Evolutionary conservation across 495 filamentous ascomycete species (phyloP).

Genomic region (Letharia columbiana): DNA sequence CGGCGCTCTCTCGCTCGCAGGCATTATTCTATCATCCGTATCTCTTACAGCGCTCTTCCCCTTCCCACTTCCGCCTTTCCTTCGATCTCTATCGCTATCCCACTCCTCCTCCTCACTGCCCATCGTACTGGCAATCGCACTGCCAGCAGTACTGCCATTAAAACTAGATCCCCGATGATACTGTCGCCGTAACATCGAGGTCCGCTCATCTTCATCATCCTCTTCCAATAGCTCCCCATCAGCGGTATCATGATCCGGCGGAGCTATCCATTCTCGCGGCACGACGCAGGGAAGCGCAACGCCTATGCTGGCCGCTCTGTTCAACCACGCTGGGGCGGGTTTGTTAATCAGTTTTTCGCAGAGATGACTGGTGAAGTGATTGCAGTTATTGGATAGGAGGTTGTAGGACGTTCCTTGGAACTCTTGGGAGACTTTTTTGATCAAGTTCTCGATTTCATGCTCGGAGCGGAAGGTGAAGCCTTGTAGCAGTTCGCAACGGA

Average conservation of each 20-base stretch:
- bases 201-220: conserved; percentile 42
- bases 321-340: conserved; percentile 60
- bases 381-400: conserved; percentile 70
- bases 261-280: conserved; percentile 67
- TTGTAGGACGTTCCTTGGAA: conserved; percentile 68
- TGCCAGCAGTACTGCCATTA: conserved; percentile 2
- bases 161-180: conserved; percentile 21
- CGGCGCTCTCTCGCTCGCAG: conserved; percentile 37
- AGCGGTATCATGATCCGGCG: conserved; percentile 62
- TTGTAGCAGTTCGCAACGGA: conserved; percentile 58
- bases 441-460: conserved; percentile 56
- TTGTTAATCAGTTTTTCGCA: conserved; percentile 55
- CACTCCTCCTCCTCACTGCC: conserved; percentile 23
- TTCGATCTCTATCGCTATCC: conserved; percentile 28
- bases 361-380: conserved; percentile 68
- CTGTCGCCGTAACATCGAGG: conserved; percentile 43
- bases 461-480: conserved; percentile 58
- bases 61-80: conserved; percentile 27
- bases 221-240: conserved; percentile 60
- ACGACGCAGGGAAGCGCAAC: conserved; percentile 70
- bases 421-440: conserved; percentile 53
- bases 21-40: conserved; percentile 33
- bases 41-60: conserved; percentile 31
- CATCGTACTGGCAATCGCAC: neutral
- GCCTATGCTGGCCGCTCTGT: conserved; percentile 70